Base-by-base conservation (phyloP, 2,329 filamentous ascomycete species). In the Scopulariopsis brevicaulis region DNA sequence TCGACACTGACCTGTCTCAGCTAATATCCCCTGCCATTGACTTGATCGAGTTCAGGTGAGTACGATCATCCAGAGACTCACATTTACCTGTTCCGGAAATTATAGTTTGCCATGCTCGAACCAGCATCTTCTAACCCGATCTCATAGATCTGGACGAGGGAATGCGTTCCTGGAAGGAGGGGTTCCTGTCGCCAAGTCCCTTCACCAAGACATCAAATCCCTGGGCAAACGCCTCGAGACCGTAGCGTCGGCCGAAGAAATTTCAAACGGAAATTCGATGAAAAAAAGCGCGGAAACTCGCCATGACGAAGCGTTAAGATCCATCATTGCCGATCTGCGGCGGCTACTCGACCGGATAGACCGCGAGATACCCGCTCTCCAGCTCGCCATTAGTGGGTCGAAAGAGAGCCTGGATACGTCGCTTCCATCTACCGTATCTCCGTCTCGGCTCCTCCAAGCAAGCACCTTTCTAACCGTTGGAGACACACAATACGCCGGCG, bases 21-120 rank as follows among this genome's bases (percentile, higher is more conserved):
- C 90, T 96, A 63, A 85, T 96, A 53, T 91, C 90, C 12, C 92
- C 92, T 1, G 89, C 90, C 11, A 93, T 96, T 66, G 90, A 96
- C 68, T 85, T 96, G 77, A 90, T 96, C 65, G 90, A 96, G 69
- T 80, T 96, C 65, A 94, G 94, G 85, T 89, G 70, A 64, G 79
- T 62, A 34, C 54, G 52, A 25, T 20, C 14, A 18, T n/a, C 40
- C 7, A 53, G 55, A 59, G 59, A 57, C 24, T 56, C 22, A 32
- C 22, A 48, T 15, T 48, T 12, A 34, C 7, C n/a, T 34, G 12
- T 54, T 15, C 25, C 46, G 22, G 59, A 20, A 53, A 25, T 37
- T 50, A 25, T 18, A 7, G 28, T 46, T n/a, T 7, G 40, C 40
- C 18, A n/a, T n/a, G 18, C 40, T 46, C n/a, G 15, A 14, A 14